These are phyloP conservation scores for Penicillium expansum DNA, from an alignment of 2,329 filamentous ascomycete species.

Conservation along the genomic window DNA sequence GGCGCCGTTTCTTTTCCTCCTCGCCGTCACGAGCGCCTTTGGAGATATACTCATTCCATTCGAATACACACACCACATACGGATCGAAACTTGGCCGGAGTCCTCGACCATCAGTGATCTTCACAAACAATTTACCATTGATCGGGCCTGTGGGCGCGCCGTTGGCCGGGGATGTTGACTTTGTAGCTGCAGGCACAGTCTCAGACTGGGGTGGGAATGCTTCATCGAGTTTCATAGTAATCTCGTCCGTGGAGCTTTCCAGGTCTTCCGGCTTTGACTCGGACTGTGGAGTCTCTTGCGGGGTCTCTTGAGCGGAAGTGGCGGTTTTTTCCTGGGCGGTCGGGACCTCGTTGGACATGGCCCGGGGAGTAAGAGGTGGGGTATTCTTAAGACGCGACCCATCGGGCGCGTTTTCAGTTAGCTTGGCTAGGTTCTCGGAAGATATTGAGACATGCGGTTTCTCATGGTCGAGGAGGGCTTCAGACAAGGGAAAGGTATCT, in stretches of 20 bases:
- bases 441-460: slow-evolving; percentile 42
- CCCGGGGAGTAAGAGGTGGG: slow-evolving; percentile 83
- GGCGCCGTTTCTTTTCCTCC: slow-evolving; percentile 59
- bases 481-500: slow-evolving; percentile 45
- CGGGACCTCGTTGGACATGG: slow-evolving; percentile 66
- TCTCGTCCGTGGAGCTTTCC: slow-evolving; percentile 34
- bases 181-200: background rate
- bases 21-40: slow-evolving; percentile 69
- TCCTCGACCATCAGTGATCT: slow-evolving; percentile 80
- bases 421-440: slow-evolving; percentile 56
- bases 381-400: slow-evolving; percentile 75
- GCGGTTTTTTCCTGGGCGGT: slow-evolving; percentile 31
- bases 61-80: slow-evolving; percentile 95
- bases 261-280: slow-evolving; percentile 23
- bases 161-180: slow-evolving; percentile 28
- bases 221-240: slow-evolving; percentile 37
- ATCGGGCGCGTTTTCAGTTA: slow-evolving; percentile 74
- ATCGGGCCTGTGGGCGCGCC: slow-evolving; percentile 66
- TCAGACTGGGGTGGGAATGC: slow-evolving; percentile 29
- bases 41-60: slow-evolving; percentile 94
- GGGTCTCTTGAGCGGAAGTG: slow-evolving; percentile 19
- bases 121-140: slow-evolving; percentile 86
- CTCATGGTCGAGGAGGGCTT: slow-evolving; percentile 50
- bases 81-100: slow-evolving; percentile 80
- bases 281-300: background rate